Evolutionary conservation across 352 stramenopile species (phyloP).

Genomic region (Phytophthora podocarpi): DNA sequence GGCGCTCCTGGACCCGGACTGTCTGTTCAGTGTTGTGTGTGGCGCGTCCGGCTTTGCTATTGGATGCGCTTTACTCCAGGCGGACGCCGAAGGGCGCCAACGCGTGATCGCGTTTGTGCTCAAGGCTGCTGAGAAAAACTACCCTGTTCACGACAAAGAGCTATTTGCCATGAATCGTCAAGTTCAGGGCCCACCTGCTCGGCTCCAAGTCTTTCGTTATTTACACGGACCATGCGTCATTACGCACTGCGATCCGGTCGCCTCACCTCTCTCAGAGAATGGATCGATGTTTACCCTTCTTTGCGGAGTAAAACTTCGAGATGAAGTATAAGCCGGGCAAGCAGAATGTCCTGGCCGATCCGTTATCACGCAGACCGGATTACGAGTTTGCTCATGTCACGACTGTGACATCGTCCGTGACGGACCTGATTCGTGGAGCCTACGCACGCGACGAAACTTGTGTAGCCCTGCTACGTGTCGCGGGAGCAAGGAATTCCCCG

Average conservation of each 20-base stretch:
- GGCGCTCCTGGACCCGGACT: not conserved
- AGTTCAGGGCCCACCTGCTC: conserved; percentile 35
- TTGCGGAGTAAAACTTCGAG: conserved; percentile 34
- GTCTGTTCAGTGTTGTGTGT: conserved; percentile 2
- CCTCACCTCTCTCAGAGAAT: conserved; percentile 29
- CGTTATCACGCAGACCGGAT: conserved; percentile 18
- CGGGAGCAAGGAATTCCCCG: not conserved
- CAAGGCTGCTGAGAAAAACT: conserved; percentile 11
- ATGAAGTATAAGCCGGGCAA: conserved; percentile 33
- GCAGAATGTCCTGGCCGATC: conserved; percentile 25
- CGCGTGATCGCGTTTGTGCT: conserved; percentile 26
- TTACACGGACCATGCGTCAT: conserved; percentile 26
- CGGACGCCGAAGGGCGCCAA: conserved; percentile 8
- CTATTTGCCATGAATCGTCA: conserved; percentile 33
- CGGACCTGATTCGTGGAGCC: not conserved
- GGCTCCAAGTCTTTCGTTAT: conserved; percentile 13
- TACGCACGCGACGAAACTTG: not conserved
- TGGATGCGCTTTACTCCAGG: conserved; percentile 20
- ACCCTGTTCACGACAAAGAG: not conserved
- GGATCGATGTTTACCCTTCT: conserved; percentile 34
- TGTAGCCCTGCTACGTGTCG: not conserved
- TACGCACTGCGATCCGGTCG: conserved; percentile 17
- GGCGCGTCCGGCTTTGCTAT: conserved; percentile 32
- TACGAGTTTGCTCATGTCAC: conserved; percentile 21
- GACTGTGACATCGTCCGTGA: not conserved